phyloP scores from a whole-genome alignment of 305 asterid genomes.

The Fraxinus latifolia region DNA sequence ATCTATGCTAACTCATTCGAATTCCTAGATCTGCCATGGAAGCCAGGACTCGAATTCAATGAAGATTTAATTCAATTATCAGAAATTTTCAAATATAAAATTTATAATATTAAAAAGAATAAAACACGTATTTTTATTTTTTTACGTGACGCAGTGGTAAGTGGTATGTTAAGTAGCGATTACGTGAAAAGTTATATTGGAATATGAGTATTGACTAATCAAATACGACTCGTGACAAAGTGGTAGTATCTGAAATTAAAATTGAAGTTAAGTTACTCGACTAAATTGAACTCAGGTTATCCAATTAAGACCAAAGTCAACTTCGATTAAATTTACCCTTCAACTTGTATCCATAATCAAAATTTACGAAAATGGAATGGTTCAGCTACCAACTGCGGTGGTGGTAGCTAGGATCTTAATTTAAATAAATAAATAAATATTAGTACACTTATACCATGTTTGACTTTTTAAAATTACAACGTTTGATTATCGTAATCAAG shows the following conservation, averaged over 20 bases:
- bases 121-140: too few species aligned
- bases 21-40: too few species aligned
- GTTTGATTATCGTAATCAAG: neutral
- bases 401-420: neutral
- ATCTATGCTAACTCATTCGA: too few species aligned
- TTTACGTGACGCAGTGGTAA: neutral
- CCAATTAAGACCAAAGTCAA: neutral
- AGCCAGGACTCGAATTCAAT: too few species aligned
- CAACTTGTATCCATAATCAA: neutral
- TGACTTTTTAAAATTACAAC: neutral
- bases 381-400: neutral
- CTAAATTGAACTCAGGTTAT: neutral
- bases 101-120: too few species aligned
- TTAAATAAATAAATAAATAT: too few species aligned
- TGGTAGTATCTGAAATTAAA: too few species aligned
- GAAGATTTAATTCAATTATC: too few species aligned
- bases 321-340: neutral
- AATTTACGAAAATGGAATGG: neutral
- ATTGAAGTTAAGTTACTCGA: neutral
- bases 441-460: neutral
- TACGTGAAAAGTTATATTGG: neutral
- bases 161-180: too few species aligned
- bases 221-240: neutral
- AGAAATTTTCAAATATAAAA: too few species aligned
- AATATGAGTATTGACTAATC: neutral